Evolutionary conservation across 768 basidiomycete genomes (phyloP).

Genomic region (Phaeotremella skinneri): DNA sequence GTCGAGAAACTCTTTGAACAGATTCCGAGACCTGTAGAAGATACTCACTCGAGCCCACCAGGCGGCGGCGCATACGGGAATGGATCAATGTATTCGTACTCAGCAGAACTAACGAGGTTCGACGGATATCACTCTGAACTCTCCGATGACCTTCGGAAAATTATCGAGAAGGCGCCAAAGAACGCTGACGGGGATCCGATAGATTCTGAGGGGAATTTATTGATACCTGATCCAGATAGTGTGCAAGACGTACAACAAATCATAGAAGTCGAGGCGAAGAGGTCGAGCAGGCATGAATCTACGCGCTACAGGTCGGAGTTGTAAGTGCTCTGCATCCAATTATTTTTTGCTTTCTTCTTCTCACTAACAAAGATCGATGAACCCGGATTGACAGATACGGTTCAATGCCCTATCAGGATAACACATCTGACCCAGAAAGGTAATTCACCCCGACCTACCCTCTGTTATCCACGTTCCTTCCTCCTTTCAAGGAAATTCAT

Average conservation of each 20-base stretch:
- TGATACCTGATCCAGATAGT: slow-evolving; percentile 16
- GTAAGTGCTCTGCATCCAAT: no score
- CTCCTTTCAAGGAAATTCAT: no score
- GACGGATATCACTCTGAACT: background rate
- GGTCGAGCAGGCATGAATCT: background rate
- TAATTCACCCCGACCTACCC: no score
- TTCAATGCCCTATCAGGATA: no score
- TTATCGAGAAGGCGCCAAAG: slow-evolving; percentile 11
- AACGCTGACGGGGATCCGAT: slow-evolving; percentile 35
- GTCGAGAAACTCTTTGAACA: slow-evolving; percentile 39
- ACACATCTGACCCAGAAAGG: no score
- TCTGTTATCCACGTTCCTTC: no score
- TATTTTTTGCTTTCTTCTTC: no score
- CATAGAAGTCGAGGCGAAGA: background rate
- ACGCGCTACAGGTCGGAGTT: no score
- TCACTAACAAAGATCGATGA: no score
- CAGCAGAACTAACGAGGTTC: background rate
- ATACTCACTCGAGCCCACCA: background rate
- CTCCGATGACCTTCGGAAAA: slow-evolving; percentile 18
- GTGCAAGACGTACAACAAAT: slow-evolving; percentile 2
- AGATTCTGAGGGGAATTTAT: slow-evolving; percentile 34
- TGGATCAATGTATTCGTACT: background rate
- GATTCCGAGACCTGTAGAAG: slow-evolving; percentile 23
- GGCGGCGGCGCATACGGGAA: background rate
- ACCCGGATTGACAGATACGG: no score